Evolutionary conservation across 2,329 filamentous ascomycete species (phyloP).

Genomic region (Colletotrichum incanum): DNA sequence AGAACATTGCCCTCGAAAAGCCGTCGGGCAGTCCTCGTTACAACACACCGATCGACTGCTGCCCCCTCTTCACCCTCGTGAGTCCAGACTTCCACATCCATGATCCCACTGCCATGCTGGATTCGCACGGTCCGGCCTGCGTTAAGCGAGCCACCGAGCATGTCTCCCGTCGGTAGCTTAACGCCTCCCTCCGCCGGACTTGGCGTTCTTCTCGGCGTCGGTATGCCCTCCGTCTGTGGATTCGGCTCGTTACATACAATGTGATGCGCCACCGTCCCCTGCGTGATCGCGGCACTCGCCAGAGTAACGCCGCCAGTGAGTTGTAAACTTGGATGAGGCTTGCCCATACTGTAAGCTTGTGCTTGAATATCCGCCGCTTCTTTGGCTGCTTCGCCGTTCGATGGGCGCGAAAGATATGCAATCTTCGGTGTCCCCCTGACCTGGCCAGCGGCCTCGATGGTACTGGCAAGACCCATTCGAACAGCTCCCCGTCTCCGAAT

Average conservation of each 20-base stretch:
- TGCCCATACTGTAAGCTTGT: constrained; percentile 65
- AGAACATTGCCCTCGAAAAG: constrained; percentile 52
- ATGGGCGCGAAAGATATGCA: constrained; percentile 62
- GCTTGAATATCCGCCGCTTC: constrained; percentile 58
- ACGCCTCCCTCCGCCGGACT: constrained; percentile 41
- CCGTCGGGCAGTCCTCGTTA: constrained; percentile 51
- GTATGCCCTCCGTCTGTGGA: constrained; percentile 9
- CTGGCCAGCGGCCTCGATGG: constrained; percentile 52
- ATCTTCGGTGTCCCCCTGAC: constrained; percentile 67
- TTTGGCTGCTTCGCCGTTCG: not conserved
- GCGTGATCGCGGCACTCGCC: constrained; percentile 59
- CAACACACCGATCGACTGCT: constrained; percentile 48
- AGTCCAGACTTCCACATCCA: constrained; percentile 47
- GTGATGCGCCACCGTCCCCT: constrained; percentile 57
- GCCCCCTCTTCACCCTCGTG: constrained; percentile 43
- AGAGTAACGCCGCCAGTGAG: constrained; percentile 66
- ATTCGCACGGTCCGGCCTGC: constrained; percentile 42
- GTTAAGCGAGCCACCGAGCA: not conserved
- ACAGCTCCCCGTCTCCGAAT: constrained; percentile 70
- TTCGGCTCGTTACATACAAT: constrained; percentile 30
- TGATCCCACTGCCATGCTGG: constrained; percentile 50
- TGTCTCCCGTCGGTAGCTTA: not conserved
- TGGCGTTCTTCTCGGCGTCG: constrained; percentile 45
- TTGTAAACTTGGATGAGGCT: constrained; percentile 67
- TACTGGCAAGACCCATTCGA: constrained; percentile 69